Percentiles rank a stretch among this genome's conserved stretches.
phyloP scores from a whole-genome alignment of 352 stramenopile species.

The Globisporangium takayamanum region DNA sequence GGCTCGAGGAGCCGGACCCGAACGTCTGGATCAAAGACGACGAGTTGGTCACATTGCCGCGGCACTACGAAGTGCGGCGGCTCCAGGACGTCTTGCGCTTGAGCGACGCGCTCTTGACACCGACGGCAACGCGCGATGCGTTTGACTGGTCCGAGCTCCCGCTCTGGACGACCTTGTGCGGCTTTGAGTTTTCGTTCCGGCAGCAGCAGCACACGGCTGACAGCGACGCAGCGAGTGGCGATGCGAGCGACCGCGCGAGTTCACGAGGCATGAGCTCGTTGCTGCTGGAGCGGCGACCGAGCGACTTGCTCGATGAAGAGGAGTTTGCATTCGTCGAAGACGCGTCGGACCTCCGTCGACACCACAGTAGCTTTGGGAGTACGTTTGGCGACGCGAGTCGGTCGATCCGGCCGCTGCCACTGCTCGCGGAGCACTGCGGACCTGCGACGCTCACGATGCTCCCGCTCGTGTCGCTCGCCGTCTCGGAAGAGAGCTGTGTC shows the following conservation, averaged over 20 bases:
- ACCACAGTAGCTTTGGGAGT: conserved; percentile 60
- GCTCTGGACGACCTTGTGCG: conserved; percentile 62
- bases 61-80: conserved; percentile 66
- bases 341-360: conserved; percentile 40
- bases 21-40: conserved; percentile 76
- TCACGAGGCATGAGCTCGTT: neutral
- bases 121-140: conserved; percentile 14
- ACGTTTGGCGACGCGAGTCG: conserved; percentile 31
- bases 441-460: conserved; percentile 45
- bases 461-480: conserved; percentile 42
- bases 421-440: conserved; percentile 37
- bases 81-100: conserved; percentile 63
- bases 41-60: conserved; percentile 56
- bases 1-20: conserved; percentile 76
- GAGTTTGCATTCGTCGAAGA: conserved; percentile 82
- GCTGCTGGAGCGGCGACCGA: conserved; percentile 4
- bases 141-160: conserved; percentile 49
- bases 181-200: conserved; percentile 54
- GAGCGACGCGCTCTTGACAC: conserved; percentile 52
- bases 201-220: conserved; percentile 2
- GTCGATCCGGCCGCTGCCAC: conserved; percentile 35
- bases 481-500: conserved; percentile 34
- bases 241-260: neutral
- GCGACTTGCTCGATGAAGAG: conserved; percentile 40
- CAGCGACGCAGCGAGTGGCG: neutral